These are phyloP conservation scores for Trichosporon inkin DNA, from an alignment of 1,284 basidiomycete species.

Conservation along the genomic window DNA sequence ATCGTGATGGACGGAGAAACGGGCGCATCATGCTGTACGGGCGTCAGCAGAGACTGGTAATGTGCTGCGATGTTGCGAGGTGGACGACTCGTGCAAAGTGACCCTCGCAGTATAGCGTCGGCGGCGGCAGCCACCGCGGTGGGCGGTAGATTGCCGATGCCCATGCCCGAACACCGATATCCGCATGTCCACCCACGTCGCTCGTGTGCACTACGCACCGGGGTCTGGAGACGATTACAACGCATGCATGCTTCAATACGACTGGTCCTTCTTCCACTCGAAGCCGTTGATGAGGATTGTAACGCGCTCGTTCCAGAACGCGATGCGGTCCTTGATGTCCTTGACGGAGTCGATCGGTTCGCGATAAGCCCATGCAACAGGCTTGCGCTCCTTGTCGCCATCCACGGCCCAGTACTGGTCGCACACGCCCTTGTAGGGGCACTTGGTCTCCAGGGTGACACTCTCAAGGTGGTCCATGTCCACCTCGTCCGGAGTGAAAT, in stretches of 20 bases:
- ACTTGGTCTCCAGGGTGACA: conserved; percentile 1
- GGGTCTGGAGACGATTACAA: too few species aligned
- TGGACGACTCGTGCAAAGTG: too few species aligned
- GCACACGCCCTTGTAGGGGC: conserved; percentile 17
- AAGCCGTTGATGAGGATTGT: conserved; percentile 12
- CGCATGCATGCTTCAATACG: neutral
- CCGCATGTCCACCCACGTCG: too few species aligned
- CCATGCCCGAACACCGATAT: neutral
- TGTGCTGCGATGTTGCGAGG: neutral
- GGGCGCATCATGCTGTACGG: neutral
- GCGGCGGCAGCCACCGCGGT: neutral
- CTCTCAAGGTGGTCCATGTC: conserved; percentile 4
- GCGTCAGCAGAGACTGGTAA: neutral
- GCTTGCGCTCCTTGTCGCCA: neutral
- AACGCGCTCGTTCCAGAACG: conserved; percentile 14
- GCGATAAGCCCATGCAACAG: conserved; percentile 14
- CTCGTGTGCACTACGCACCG: too few species aligned
- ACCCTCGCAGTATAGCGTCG: too few species aligned
- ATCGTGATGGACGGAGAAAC: neutral
- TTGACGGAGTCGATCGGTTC: neutral
- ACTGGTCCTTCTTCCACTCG: neutral
- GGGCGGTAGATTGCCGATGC: neutral
- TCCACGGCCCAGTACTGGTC: conserved; percentile 14
- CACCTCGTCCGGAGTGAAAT: conserved; percentile 9
- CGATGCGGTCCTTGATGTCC: conserved; percentile 10